Evolutionary conservation across 2,329 filamentous ascomycete genomes (phyloP).

Genomic region (Fusarium sp.): DNA sequence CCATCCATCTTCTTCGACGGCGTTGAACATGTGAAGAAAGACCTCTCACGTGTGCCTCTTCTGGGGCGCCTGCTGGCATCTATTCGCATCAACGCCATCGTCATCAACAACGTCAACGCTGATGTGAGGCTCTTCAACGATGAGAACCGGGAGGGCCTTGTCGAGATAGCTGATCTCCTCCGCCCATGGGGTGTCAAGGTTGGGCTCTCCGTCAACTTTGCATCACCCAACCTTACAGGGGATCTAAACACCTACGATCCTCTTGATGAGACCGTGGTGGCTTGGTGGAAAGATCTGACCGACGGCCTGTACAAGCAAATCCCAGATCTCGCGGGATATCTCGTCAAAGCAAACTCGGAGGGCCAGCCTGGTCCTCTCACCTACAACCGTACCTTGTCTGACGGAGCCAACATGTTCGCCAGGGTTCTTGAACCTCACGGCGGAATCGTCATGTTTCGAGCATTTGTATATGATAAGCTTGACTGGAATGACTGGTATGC

Average conservation of each 20-base stretch:
- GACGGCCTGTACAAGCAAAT: constrained; percentile 66
- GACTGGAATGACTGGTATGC: constrained; percentile 63
- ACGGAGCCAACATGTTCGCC: constrained; percentile 62
- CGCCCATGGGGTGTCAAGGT: constrained; percentile 73
- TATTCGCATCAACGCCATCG: constrained; percentile 70
- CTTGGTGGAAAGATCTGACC: constrained; percentile 70
- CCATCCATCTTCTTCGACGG: constrained; percentile 71
- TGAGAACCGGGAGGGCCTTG: constrained; percentile 67
- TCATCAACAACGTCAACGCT: constrained; percentile 79
- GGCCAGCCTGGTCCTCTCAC: constrained; percentile 74
- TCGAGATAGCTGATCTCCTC: constrained; percentile 69
- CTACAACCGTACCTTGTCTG: constrained; percentile 73
- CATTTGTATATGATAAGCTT: constrained; percentile 72
- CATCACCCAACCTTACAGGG: constrained; percentile 66
- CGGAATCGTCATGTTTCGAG: constrained; percentile 74
- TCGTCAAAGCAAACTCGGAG: constrained; percentile 77
- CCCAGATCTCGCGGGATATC: constrained; percentile 73
- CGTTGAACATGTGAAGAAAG: constrained; percentile 61
- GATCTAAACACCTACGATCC: constrained; percentile 71
- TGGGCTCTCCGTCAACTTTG: constrained; percentile 74
- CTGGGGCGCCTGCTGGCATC: constrained; percentile 74
- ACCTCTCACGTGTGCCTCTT: constrained; percentile 66
- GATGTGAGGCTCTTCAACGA: constrained; percentile 64
- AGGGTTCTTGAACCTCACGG: constrained; percentile 64
- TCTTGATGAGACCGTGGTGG: constrained; percentile 65